Conservation (phyloP, 2,329 filamentous ascomycete genomes). For the Coniochaeta sp. region DNA sequence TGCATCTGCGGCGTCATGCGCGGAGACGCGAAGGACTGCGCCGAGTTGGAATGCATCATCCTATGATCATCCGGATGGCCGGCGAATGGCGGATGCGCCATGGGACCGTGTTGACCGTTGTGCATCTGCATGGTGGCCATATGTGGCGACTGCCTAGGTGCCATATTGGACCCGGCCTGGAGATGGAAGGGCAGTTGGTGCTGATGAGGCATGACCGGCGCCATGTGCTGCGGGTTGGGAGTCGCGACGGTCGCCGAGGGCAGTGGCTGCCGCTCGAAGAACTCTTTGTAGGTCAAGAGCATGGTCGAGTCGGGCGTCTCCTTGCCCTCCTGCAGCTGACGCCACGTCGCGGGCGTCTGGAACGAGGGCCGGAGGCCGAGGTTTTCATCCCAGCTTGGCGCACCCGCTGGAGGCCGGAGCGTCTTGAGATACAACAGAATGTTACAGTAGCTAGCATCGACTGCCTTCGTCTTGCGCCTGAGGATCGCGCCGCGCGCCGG, state of each 20-base stretch:
- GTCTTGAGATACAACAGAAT: slow-evolving; percentile 48
- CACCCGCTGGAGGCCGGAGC: slow-evolving; percentile 38
- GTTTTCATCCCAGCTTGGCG: slow-evolving; percentile 63
- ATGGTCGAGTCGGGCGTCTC: slow-evolving; percentile 57
- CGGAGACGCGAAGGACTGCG: slow-evolving; percentile 80
- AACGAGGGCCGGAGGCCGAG: slow-evolving; percentile 79
- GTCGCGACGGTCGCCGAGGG: slow-evolving; percentile 54
- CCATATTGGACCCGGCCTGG: slow-evolving; percentile 62
- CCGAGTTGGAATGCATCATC: slow-evolving; percentile 81
- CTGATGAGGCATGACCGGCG: slow-evolving; percentile 70
- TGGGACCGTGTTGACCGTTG: slow-evolving; percentile 62
- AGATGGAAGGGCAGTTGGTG: slow-evolving; percentile 80
- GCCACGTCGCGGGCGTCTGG: slow-evolving; percentile 81
- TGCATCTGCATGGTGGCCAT: slow-evolving; percentile 75
- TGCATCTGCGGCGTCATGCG: slow-evolving; percentile 60
- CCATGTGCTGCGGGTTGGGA: slow-evolving; percentile 60
- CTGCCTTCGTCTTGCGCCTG: slow-evolving; percentile 62
- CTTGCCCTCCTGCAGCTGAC: slow-evolving; percentile 58
- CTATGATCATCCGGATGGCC: slow-evolving; percentile 70
- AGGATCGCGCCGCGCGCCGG: slow-evolving; percentile 44
- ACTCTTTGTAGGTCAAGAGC: slow-evolving; percentile 63
- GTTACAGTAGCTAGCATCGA: slow-evolving; percentile 63
- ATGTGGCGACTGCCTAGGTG: slow-evolving; percentile 63
- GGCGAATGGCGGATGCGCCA: slow-evolving; percentile 58
- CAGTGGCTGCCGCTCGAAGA: slow-evolving; percentile 65